Conservation (phyloP, 2,329 filamentous ascomycete genomes). For the Aspergillus niger region DNA sequence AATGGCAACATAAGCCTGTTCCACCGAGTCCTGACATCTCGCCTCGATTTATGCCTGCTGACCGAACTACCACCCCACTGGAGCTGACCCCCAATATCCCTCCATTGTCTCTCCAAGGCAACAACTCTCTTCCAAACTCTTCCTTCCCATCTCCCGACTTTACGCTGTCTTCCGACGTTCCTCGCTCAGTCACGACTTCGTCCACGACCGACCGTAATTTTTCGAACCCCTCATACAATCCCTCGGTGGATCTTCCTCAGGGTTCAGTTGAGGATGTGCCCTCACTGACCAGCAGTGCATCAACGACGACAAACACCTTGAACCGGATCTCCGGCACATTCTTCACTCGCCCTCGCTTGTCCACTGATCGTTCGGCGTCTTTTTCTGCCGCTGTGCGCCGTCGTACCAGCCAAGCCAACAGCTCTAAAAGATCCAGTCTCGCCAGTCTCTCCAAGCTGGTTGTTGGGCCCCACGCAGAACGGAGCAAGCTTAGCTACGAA, state of each 20-base stretch:
- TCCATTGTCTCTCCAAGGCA: constrained; percentile 42
- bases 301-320: constrained; percentile 48
- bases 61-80: constrained; percentile 46
- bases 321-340: constrained; percentile 48
- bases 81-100: constrained; percentile 43
- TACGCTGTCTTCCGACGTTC: constrained; percentile 41
- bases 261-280: constrained; percentile 53
- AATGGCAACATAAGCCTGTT: constrained; percentile 28
- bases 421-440: constrained; percentile 50
- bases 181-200: constrained; percentile 44
- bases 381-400: constrained; percentile 44
- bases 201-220: constrained; percentile 46
- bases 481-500: constrained; percentile 48
- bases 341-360: constrained; percentile 43
- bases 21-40: constrained; percentile 40
- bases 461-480: constrained; percentile 46
- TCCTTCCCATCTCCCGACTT: constrained; percentile 50
- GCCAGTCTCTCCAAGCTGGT: constrained; percentile 53
- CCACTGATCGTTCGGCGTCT: constrained; percentile 48
- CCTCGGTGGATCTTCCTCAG: constrained; percentile 42
- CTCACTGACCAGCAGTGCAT: constrained; percentile 53
- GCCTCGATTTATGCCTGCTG: constrained; percentile 38
- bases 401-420: constrained; percentile 42
- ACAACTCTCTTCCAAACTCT: constrained; percentile 41
- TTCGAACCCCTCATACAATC: constrained; percentile 40